A percentile compares a stretch with the other conserved stretches of the same genome.
Evolutionary conservation across 2,329 filamentous ascomycete genomes (phyloP).

Genomic region (Fusarium armeniacum): DNA sequence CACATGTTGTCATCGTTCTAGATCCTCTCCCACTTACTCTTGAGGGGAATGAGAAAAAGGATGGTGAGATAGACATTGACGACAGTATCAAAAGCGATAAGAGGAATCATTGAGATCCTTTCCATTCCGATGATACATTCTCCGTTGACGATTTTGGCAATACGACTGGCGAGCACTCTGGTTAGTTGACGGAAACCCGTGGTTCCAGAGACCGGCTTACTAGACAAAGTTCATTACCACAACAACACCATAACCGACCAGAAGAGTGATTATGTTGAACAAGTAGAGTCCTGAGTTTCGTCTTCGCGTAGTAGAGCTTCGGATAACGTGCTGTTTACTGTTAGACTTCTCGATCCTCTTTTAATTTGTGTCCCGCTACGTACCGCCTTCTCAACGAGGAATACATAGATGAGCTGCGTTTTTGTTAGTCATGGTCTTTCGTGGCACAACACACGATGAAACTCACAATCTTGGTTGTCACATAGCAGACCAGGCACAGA

Average conservation of each 20-base stretch:
- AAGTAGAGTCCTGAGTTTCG: conserved; percentile 70
- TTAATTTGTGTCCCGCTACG: conserved; percentile 40
- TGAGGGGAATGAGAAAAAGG: conserved; percentile 73
- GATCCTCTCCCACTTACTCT: conserved; percentile 57
- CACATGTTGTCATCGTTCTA: too few species aligned
- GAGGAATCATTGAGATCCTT: conserved; percentile 69
- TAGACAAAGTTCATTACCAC: conserved; percentile 72
- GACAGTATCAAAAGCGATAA: conserved; percentile 72
- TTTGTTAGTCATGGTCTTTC: not conserved
- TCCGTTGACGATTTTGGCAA: conserved; percentile 67
- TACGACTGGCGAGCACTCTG: conserved; percentile 59
- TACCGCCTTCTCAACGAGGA: conserved; percentile 74
- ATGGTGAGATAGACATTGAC: conserved; percentile 74
- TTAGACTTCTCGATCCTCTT: not conserved
- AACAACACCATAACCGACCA: conserved; percentile 61
- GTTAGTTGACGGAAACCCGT: conserved; percentile 13
- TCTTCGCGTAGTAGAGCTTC: conserved; percentile 65
- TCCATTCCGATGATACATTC: conserved; percentile 74
- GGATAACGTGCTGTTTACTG: conserved; percentile 66
- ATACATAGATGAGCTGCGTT: conserved; percentile 70
- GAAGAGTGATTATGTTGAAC: conserved; percentile 72
- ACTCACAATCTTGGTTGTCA: conserved; percentile 69
- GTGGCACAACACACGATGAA: not conserved
- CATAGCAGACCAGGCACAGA: conserved; percentile 72
- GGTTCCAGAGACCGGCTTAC: conserved; percentile 57